Base-by-base conservation (phyloP, 169 alveolate species). In the Eimeria tenella region DNA sequence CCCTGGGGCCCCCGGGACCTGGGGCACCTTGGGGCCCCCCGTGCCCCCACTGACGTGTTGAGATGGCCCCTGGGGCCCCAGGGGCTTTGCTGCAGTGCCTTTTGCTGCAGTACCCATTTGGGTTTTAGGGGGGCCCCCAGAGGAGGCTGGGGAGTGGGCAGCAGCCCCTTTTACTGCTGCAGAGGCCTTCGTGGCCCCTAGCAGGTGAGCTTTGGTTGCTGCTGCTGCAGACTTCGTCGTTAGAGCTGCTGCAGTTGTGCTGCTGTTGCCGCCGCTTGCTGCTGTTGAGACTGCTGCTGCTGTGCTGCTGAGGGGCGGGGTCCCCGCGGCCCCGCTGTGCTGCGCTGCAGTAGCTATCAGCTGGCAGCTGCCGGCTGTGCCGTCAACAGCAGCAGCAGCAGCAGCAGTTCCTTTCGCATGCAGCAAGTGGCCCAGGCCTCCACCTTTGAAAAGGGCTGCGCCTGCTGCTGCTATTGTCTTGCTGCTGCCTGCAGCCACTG, bases 291-390 rank as follows among this genome's bases (percentile, higher is more conserved):
- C 23, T 73, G 82, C 19, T 73, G 82, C 53, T 42, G 50, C 19
- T 42, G 82, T 31, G 42, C 74, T 17, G 74, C 17, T 65, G 74
- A 17, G 23, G 74, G 74, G 21, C 23, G 74, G 21, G 74, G 42
- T 9, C 74, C 74, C 19, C 49, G 21, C 23, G 74, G 21, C 49
- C 11, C 21, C 74, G 49, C 19, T 42, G 82, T 73, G 82, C 82
- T 73, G 50, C 8, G 49, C 82, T 9, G 82, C 82, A 23, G 55
- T 73, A 7, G 82, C 82, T 8, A 73, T 31, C 82, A 73, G 82
- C 82, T 73, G 82, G 23, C 55, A 73, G 50, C 82, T 42, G 21
- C 82, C 82, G 23, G 82, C 82, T 73, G 82, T 73, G 19, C 82
- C 82, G 68, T 58, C 68, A 17, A 58, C 68, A 13, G 68, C 68